These are phyloP conservation scores for Sporothrix pallida DNA, from an alignment of 2,329 filamentous ascomycete genomes.

Conservation along the genomic window DNA sequence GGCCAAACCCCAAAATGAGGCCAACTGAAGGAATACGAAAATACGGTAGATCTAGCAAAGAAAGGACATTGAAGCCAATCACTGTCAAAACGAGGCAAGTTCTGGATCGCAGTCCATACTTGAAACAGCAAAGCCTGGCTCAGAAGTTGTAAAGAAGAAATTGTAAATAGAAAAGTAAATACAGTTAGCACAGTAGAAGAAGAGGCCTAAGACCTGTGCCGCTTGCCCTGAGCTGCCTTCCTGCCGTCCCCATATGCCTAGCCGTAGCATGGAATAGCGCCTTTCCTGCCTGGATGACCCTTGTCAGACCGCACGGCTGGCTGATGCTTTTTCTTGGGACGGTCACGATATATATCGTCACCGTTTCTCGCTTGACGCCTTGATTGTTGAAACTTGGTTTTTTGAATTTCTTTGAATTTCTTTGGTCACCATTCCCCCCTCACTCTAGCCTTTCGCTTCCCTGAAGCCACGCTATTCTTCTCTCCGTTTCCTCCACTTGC, in stretches of 20 bases:
- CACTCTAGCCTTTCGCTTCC: too few relatives aligned
- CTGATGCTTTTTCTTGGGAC: too few relatives aligned
- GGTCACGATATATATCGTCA: constrained; percentile 22
- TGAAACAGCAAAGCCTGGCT: not conserved
- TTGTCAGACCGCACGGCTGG: not conserved
- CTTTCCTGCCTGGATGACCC: constrained; percentile 23
- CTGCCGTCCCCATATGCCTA: not conserved
- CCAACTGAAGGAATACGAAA: not conserved
- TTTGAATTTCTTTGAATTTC: not conserved
- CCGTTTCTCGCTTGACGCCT: constrained; percentile 1
- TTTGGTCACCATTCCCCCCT: too few relatives aligned
- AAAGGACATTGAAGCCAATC: too few relatives aligned
- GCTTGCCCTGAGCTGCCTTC: not conserved
- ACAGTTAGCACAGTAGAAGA: too few relatives aligned
- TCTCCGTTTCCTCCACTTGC: too few relatives aligned
- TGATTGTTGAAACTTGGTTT: not conserved
- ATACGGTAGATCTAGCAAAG: too few relatives aligned
- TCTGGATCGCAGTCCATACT: constrained; percentile 1
- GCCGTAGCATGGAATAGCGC: not conserved
- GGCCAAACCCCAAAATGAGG: not conserved
- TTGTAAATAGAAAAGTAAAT: too few relatives aligned
- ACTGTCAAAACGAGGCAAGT: too few relatives aligned
- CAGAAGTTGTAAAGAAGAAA: too few relatives aligned
- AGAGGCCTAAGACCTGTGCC: not conserved
- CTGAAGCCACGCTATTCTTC: too few relatives aligned